These are phyloP conservation scores for Saturnispora halmiae DNA, from an alignment of 805 yeast species.

Conservation along the genomic window DNA sequence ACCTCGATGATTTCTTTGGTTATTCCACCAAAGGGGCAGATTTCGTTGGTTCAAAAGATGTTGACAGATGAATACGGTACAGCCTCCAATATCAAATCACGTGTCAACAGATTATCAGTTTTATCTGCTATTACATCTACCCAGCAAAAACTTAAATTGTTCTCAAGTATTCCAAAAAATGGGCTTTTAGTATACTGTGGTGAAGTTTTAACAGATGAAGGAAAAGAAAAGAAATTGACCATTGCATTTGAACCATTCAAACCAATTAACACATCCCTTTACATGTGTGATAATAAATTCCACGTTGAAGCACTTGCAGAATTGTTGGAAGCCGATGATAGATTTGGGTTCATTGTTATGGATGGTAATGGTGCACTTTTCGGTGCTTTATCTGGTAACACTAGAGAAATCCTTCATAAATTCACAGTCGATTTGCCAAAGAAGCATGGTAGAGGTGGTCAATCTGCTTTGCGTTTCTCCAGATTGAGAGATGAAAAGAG, in stretches of 20 bases:
- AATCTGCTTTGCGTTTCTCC: conserved; percentile 97
- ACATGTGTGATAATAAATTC: conserved; percentile 95
- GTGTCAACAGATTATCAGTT: conserved; percentile 94
- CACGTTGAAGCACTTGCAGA: conserved; percentile 96
- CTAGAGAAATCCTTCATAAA: conserved; percentile 91
- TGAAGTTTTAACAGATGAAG: conserved; percentile 94
- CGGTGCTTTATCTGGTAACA: conserved; percentile 93
- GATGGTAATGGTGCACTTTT: conserved; percentile 98
- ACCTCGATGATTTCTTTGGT: conserved; percentile 97
- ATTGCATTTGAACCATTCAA: conserved; percentile 98
- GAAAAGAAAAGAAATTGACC: conserved; percentile 92
- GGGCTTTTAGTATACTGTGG: conserved; percentile 98
- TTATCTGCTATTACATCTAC: conserved; percentile 96
- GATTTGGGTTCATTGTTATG: conserved; percentile 96
- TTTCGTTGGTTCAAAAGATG: conserved; percentile 79
- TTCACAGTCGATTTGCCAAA: conserved; percentile 96
- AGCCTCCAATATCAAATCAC: conserved; percentile 94
- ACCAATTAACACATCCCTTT: conserved; percentile 95
- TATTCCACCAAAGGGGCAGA: conserved; percentile 93
- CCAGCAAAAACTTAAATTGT: conserved; percentile 89
- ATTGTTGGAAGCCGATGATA: conserved; percentile 88
- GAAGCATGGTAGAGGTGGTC: conserved; percentile 99
- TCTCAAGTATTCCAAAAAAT: conserved; percentile 82
- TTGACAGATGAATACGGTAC: conserved; percentile 98
- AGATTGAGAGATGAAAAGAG: conserved; percentile 98